Evolutionary conservation across 495 filamentous ascomycete genomes (phyloP).

Genomic region (Glutinoglossum americanum): DNA sequence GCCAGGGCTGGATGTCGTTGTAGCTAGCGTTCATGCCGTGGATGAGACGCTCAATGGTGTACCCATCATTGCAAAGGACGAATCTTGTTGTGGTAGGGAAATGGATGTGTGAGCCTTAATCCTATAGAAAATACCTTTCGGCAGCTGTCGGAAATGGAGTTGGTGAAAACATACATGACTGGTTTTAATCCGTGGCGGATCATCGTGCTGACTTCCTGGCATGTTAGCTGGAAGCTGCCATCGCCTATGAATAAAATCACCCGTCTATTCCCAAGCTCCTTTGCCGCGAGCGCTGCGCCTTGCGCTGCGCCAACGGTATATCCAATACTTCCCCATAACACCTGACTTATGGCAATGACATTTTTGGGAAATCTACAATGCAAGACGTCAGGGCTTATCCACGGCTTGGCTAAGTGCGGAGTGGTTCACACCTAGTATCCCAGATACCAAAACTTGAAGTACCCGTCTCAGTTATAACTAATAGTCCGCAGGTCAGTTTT

Average conservation of each 20-base stretch:
- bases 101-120: background rate
- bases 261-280: slow-evolving; percentile 12
- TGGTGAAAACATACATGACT: slow-evolving; percentile 13
- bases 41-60: slow-evolving; percentile 30
- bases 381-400: background rate
- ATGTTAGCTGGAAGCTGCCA: slow-evolving; percentile 22
- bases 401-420: background rate
- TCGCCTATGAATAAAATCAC: slow-evolving; percentile 21
- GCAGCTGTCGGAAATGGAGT: background rate
- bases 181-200: slow-evolving; percentile 16
- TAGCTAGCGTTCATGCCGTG: slow-evolving; percentile 25
- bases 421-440: slow-evolving; percentile 4
- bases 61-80: slow-evolving; percentile 29
- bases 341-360: slow-evolving; percentile 16
- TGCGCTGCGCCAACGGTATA: slow-evolving; percentile 19
- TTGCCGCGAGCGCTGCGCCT: slow-evolving; percentile 17
- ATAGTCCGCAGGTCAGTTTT: slow-evolving; percentile 24
- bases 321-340: slow-evolving; percentile 21
- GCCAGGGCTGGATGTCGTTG: slow-evolving; percentile 28
- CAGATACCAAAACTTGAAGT: slow-evolving; percentile 19
- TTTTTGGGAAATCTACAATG: slow-evolving; percentile 10
- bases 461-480: slow-evolving; percentile 24
- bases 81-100: slow-evolving; percentile 13
- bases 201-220: slow-evolving; percentile 19
- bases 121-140: no score